Percentiles rank a stretch among this genome's conserved stretches.
These are phyloP conservation scores for Pilaira anomala DNA, from an alignment of 192 early-diverging fungal species.

Conservation along the genomic window DNA sequence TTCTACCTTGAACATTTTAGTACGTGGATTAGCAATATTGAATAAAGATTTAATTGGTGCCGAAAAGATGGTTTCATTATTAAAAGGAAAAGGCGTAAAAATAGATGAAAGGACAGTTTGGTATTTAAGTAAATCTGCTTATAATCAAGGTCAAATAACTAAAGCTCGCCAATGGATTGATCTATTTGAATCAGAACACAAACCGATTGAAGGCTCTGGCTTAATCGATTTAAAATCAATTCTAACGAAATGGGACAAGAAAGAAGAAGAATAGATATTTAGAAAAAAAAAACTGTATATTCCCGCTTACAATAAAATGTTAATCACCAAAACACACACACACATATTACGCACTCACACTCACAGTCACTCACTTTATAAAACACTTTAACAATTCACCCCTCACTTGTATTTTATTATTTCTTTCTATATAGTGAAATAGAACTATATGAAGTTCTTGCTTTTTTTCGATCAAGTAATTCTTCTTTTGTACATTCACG, in stretches of 20 bases:
- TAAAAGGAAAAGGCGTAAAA: not conserved
- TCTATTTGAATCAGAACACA: conserved; percentile 1
- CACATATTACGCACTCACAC: no score
- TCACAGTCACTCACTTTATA: no score
- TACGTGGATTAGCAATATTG: conserved; percentile 27
- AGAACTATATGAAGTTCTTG: not conserved
- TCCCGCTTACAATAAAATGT: not conserved
- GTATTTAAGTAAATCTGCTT: conserved; percentile 23
- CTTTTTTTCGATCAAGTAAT: no score
- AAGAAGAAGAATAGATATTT: not conserved
- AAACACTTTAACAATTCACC: no score
- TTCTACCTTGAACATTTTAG: conserved; percentile 28
- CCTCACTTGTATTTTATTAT: conserved; percentile 9
- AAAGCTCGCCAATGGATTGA: conserved; percentile 16
- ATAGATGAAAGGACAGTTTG: conserved; percentile 27
- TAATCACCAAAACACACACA: no score
- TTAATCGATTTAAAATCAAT: conserved; percentile 16
- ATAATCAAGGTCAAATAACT: not conserved
- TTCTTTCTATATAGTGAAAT: not conserved
- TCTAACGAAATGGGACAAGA: conserved; percentile 9
- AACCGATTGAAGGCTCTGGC: conserved; percentile 13
- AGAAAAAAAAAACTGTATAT: not conserved
- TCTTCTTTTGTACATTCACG: not conserved
- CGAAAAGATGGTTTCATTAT: conserved; percentile 15
- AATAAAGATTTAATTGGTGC: conserved; percentile 23